Conservation (phyloP, 1,139 yeast species). For the Lodderomyces oxycetoniae region DNA sequence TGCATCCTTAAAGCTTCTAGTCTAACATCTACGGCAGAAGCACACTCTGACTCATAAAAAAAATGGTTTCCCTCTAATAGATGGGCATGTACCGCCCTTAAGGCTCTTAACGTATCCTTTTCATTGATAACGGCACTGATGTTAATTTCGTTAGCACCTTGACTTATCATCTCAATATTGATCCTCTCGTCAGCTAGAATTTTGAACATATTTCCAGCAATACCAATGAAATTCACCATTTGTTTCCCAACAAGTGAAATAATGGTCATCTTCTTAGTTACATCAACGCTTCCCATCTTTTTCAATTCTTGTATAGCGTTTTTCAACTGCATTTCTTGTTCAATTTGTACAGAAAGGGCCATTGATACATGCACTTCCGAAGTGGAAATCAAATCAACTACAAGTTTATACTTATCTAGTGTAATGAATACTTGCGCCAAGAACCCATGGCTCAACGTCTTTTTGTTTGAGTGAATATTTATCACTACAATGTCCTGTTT, state of each 20-base stretch:
- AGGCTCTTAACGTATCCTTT: slow-evolving; percentile 76
- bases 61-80: slow-evolving; percentile 47
- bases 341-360: slow-evolving; percentile 80
- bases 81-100: slow-evolving; percentile 77
- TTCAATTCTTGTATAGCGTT: slow-evolving; percentile 74
- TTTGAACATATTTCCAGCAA: slow-evolving; percentile 95
- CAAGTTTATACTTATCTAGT: slow-evolving; percentile 76
- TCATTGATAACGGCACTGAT: slow-evolving; percentile 92
- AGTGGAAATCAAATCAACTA: slow-evolving; percentile 92
- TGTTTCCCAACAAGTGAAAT: slow-evolving; percentile 93
- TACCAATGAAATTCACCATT: slow-evolving; percentile 95
- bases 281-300: slow-evolving; percentile 82
- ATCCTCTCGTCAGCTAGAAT: slow-evolving; percentile 88
- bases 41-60: slow-evolving; percentile 27
- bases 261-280: slow-evolving; percentile 82
- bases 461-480: slow-evolving; percentile 89
- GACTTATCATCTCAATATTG: slow-evolving; percentile 96
- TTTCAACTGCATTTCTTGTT: slow-evolving; percentile 55
- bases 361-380: slow-evolving; percentile 97
- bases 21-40: slow-evolving; percentile 35
- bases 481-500: slow-evolving; percentile 88
- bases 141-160: slow-evolving; percentile 97
- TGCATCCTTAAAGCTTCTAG: slow-evolving; percentile 42
- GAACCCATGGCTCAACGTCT: slow-evolving; percentile 91
- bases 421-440: slow-evolving; percentile 86